Base-by-base conservation (phyloP, 768 basidiomycete species). In the Mycena indigotica region DNA sequence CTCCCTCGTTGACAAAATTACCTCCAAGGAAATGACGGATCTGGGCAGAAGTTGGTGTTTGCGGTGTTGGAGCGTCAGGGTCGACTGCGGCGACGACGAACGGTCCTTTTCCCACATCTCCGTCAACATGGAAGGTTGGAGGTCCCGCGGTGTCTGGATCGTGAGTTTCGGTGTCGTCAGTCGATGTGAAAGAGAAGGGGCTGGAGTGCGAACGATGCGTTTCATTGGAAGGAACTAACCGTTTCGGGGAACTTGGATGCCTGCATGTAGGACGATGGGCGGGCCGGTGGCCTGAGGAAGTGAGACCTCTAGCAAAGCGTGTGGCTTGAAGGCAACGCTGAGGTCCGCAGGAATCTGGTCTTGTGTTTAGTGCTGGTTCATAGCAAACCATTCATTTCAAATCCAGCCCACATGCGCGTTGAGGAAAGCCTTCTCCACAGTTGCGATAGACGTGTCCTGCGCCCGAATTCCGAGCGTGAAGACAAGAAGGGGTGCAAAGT, bases 1-100 rank as follows among this genome's bases (percentile, higher is more conserved):
- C 61, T 4, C 35, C 52, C n/a, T 56, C 28, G 57, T 56, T 63
- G 45, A 32, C 50, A 56, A 79, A 81, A 62, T 78, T 73, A 0
- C 76, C 77, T 1, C 76, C 77, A 2, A 82, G 65, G 69, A 80
- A 80, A 63, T 83, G 81, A 2, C 80, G 73, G 40, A 82, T 76
- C 60, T 82, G 78, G 1, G 78, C 71, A 3, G 30, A 51, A 5
- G 70, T 77, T 13, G 77, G 75, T 17, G 61, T 67, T 60, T 80
- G 77, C 1, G 82, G 81, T n/a, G 80, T 80, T 6, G 80, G 80
- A 10, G 77, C 80, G 59, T 83, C 82, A 16, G 77, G 82, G 58
- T 82, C 81, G 3, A 82, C 76, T 10, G 72, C 62, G 0, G 76
- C 75, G 12, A 83, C 63, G 16, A 83, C 78, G 63, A 79, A 83